These are phyloP conservation scores for Fragaria ananassa DNA, from an alignment of 306 rosid genomes.

Conservation along the genomic window DNA sequence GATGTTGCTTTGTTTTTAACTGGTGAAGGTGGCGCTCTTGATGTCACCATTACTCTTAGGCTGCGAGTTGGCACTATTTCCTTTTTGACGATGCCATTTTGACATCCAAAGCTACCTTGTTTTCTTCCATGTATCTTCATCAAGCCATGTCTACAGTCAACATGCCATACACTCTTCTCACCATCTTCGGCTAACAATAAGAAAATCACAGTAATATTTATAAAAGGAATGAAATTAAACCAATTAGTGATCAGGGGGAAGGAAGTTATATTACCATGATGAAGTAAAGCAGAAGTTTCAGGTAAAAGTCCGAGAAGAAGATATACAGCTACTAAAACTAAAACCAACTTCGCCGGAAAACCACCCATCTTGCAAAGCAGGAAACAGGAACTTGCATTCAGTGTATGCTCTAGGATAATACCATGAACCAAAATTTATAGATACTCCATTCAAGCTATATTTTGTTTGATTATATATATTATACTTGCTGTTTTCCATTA, in stretches of 20 bases:
- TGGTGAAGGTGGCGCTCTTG: slow-evolving; percentile 24
- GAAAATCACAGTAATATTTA: background rate
- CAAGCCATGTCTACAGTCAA: slow-evolving; percentile 4
- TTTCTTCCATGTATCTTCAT: background rate
- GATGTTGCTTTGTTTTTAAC: slow-evolving; percentile 4
- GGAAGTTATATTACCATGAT: background rate
- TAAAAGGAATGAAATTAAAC: background rate
- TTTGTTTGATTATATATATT: background rate
- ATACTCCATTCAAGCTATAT: background rate
- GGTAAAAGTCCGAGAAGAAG: slow-evolving; percentile 16
- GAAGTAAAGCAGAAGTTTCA: slow-evolving; percentile 1
- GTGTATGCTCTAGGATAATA: background rate
- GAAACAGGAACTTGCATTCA: background rate
- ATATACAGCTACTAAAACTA: background rate
- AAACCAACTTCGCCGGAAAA: slow-evolving; percentile 12
- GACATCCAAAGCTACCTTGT: slow-evolving; percentile 2
- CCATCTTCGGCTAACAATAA: background rate
- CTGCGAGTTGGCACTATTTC: slow-evolving; percentile 2
- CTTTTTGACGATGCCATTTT: background rate
- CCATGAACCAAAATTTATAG: background rate
- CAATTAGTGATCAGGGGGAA: background rate
- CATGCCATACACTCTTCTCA: slow-evolving; percentile 2
- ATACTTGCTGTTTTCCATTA: background rate
- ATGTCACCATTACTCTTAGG: slow-evolving; percentile 1
- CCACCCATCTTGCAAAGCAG: slow-evolving; percentile 2